Conservation (phyloP, 345 rosid species). For the Citrus australasica region DNA sequence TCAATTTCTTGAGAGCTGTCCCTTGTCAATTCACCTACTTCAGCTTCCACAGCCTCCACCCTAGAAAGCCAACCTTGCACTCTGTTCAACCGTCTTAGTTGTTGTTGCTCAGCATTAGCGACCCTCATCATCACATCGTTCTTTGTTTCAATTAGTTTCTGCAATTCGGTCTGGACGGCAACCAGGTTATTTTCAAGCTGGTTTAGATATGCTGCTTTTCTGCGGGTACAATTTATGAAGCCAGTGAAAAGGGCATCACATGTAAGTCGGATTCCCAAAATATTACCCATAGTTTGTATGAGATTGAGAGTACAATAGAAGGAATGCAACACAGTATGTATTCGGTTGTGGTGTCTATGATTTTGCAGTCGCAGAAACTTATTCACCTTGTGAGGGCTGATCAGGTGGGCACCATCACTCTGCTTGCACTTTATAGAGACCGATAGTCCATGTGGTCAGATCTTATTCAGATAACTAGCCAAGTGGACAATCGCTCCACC, state of each 20-base stretch:
- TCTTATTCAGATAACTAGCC: too few species aligned
- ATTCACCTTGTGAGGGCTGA: too few species aligned
- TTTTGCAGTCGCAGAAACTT: too few species aligned
- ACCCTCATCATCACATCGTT: not conserved
- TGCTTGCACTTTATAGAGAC: too few species aligned
- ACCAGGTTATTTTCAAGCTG: not conserved
- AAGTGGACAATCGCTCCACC: too few species aligned
- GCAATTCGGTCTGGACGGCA: not conserved
- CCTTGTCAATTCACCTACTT: too few species aligned
- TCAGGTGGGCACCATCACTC: too few species aligned
- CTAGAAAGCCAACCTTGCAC: not conserved
- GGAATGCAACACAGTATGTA: too few species aligned
- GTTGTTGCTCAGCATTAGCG: not conserved
- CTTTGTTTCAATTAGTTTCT: not conserved
- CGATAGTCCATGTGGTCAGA: too few species aligned
- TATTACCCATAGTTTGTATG: not conserved
- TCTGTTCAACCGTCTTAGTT: not conserved
- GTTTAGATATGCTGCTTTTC: not conserved
- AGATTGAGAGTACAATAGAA: not conserved
- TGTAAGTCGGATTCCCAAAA: not conserved
- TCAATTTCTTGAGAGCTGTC: not conserved
- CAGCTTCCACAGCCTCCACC: too few species aligned
- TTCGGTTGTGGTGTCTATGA: too few species aligned
- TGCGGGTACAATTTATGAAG: not conserved
- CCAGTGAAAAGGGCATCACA: not conserved